Evolutionary conservation across 169 alveolate species (phyloP).

Genomic region (Theileria sp.): DNA sequence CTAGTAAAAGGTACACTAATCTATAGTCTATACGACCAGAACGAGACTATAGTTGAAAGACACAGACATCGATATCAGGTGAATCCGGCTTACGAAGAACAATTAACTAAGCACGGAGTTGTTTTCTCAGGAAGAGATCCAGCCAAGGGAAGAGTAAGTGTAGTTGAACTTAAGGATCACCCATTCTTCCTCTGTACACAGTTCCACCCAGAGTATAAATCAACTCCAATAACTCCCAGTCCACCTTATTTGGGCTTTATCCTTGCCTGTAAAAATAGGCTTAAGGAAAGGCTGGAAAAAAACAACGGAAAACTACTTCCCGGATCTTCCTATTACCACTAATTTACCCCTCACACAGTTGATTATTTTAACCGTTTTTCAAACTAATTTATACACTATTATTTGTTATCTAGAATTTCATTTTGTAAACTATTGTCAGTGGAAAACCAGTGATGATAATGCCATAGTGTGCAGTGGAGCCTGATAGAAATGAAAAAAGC

Average conservation of each 20-base stretch:
- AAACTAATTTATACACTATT: background rate
- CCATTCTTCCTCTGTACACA: constrained; percentile 91
- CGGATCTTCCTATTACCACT: constrained; percentile 56
- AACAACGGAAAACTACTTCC: constrained; percentile 66
- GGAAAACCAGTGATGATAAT: background rate
- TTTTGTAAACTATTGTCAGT: constrained; percentile 3
- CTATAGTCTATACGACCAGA: constrained; percentile 82
- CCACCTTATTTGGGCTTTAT: constrained; percentile 84
- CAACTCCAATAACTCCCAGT: constrained; percentile 85
- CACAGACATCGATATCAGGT: constrained; percentile 94
- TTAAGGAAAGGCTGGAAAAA: constrained; percentile 64
- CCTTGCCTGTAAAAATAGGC: constrained; percentile 78
- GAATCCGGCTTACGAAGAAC: constrained; percentile 81
- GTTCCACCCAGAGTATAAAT: constrained; percentile 94
- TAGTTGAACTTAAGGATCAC: constrained; percentile 82
- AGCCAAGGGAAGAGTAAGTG: constrained; percentile 86
- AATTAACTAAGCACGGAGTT: constrained; percentile 84
- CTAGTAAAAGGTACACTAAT: constrained; percentile 87
- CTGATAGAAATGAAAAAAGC: background rate
- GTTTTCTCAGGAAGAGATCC: constrained; percentile 87
- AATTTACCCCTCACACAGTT: background rate
- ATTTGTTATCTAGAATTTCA: background rate
- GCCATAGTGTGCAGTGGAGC: constrained; percentile 26
- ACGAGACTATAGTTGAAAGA: constrained; percentile 85
- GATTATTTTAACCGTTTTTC: background rate